These are phyloP conservation scores for Puccinia novopanici DNA, from an alignment of 1,284 basidiomycete species.

Conservation along the genomic window DNA sequence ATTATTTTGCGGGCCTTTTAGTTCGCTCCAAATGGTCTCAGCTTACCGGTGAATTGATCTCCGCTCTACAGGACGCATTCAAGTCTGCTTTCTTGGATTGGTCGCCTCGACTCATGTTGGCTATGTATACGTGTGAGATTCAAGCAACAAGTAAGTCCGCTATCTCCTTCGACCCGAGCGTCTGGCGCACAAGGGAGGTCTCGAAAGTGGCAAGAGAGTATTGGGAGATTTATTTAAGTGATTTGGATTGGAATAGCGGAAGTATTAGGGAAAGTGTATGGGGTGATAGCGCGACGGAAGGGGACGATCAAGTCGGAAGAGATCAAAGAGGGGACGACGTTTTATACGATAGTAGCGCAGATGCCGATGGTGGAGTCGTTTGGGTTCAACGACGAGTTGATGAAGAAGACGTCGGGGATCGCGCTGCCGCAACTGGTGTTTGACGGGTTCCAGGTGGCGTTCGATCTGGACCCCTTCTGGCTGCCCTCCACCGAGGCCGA, in stretches of 20 bases:
- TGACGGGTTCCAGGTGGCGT: conserved; percentile 67
- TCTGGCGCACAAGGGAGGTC: conserved; percentile 48
- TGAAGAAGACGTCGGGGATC: conserved; percentile 92
- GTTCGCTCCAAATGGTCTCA: conserved; percentile 71
- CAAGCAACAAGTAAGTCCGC: conserved; percentile 81
- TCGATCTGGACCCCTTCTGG: conserved; percentile 94
- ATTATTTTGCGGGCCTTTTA: conserved; percentile 56
- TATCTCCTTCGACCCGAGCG: too few species aligned
- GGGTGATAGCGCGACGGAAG: conserved; percentile 83
- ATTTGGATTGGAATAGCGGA: conserved; percentile 68
- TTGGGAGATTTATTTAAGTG: background rate
- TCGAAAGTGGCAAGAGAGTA: background rate
- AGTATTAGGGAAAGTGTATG: conserved; percentile 96
- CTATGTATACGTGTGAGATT: conserved; percentile 99
- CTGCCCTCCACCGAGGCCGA: conserved; percentile 99
- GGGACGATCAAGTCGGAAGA: conserved; percentile 93
- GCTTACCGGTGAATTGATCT: conserved; percentile 83
- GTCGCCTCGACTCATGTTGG: conserved; percentile 94
- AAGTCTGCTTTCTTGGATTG: conserved; percentile 87
- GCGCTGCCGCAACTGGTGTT: conserved; percentile 96
- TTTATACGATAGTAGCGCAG: conserved; percentile 86
- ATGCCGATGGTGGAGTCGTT: conserved; percentile 97
- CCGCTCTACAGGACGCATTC: conserved; percentile 83
- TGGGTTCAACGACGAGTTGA: conserved; percentile 95
- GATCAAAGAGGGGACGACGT: conserved; percentile 96